Evolutionary conservation across 306 rosid genomes (phyloP).

Genomic region (Hippophae rhamnoides): DNA sequence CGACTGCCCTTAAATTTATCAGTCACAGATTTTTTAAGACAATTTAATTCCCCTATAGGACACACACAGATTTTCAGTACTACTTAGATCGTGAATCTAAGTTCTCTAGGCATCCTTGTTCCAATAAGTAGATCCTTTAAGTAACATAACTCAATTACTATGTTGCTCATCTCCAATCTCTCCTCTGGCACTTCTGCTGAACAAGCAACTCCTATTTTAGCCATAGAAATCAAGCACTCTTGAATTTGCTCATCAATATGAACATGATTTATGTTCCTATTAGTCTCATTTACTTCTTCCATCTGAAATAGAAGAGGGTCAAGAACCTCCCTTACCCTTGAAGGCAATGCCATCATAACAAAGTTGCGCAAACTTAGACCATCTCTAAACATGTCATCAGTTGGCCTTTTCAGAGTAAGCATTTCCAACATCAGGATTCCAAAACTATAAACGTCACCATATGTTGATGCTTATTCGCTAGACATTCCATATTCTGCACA

Average conservation of each 20-base stretch:
- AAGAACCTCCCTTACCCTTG: background rate
- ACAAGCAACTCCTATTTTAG: slow-evolving; percentile 5
- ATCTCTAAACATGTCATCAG: slow-evolving; percentile 19
- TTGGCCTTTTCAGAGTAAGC: slow-evolving; percentile 18
- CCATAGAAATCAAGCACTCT: background rate
- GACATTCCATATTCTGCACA: slow-evolving; percentile 19
- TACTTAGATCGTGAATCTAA: no score
- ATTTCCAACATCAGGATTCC: slow-evolving; percentile 17
- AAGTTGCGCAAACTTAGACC: slow-evolving; percentile 19
- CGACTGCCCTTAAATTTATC: no score
- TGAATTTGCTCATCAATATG: background rate
- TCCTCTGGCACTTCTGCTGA: background rate
- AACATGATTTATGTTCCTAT: background rate
- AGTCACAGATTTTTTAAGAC: no score
- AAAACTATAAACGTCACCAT: slow-evolving; percentile 14
- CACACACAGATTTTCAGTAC: no score
- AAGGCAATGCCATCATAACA: slow-evolving; percentile 13
- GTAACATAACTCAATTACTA: background rate
- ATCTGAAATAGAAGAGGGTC: slow-evolving; percentile 9
- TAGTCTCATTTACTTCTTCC: background rate
- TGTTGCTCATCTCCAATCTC: background rate
- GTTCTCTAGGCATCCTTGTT: no score
- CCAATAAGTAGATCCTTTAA: background rate
- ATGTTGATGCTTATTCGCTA: slow-evolving; percentile 12
- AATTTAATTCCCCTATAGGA: no score